A percentile compares a stretch with the other conserved stretches of the same genome.
Conservation (phyloP, 768 basidiomycete genomes). For the Tylopilus intermedius region DNA sequence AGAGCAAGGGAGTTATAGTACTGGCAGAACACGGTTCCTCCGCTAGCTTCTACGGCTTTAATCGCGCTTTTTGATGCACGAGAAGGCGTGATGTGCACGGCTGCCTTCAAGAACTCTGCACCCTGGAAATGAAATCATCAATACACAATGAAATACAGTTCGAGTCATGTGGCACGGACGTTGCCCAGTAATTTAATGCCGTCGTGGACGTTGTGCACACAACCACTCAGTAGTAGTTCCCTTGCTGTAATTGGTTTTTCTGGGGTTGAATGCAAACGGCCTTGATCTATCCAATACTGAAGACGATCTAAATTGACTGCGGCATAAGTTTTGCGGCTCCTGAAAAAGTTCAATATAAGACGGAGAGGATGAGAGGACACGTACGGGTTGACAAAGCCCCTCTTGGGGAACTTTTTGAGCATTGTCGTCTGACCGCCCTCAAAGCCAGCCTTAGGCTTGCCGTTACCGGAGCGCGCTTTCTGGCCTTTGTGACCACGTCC, state of each 20-base stretch:
- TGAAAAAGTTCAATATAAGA: conserved; percentile 29
- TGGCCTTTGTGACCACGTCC: conserved; percentile 95
- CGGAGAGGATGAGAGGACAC: conserved; percentile 26
- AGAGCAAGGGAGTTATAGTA: conserved; percentile 88
- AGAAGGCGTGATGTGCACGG: conserved; percentile 78
- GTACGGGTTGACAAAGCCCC: conserved; percentile 89
- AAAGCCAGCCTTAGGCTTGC: conserved; percentile 76
- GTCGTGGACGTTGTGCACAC: conserved; percentile 82
- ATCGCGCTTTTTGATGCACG: conserved; percentile 87
- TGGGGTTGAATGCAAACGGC: conserved; percentile 70
- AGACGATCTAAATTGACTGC: conserved; percentile 84
- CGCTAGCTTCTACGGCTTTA: conserved; percentile 70
- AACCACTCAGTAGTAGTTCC: conserved; percentile 79
- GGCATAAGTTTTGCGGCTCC: conserved; percentile 71
- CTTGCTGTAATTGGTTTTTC: conserved; percentile 84
- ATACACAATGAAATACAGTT: neutral
- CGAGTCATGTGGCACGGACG: conserved; percentile 39
- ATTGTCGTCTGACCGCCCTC: conserved; percentile 98
- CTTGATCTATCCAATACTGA: conserved; percentile 86
- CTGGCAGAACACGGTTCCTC: conserved; percentile 83
- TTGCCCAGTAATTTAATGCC: conserved; percentile 90
- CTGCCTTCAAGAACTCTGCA: conserved; percentile 54
- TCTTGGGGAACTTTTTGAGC: conserved; percentile 85
- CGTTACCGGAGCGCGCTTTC: conserved; percentile 85
- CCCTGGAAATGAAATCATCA: conserved; percentile 41